phyloP scores from a whole-genome alignment of 345 rosid species.

The Kandelia obovata region DNA sequence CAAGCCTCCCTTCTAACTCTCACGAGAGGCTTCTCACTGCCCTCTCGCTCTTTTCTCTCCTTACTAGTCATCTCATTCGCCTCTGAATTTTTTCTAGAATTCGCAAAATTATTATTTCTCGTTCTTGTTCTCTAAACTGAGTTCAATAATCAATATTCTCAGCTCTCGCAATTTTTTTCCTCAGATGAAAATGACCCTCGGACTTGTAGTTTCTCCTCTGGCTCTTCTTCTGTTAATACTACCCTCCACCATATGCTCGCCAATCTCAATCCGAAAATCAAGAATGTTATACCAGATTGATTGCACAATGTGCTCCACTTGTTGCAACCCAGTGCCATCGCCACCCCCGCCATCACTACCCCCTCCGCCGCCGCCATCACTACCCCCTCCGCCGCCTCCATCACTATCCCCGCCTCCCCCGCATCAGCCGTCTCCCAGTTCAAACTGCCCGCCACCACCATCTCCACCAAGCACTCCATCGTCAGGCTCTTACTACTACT shows the following conservation, averaged over 20 bases:
- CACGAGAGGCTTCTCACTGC: slow-evolving; percentile 7
- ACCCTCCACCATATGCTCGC: slow-evolving; percentile 19
- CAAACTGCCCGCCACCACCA: slow-evolving; percentile 64
- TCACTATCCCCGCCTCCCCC: slow-evolving; percentile 42
- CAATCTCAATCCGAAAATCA: slow-evolving; percentile 7
- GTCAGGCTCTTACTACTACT: slow-evolving; percentile 41
- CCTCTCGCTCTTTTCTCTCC: background rate
- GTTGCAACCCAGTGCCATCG: slow-evolving; percentile 50
- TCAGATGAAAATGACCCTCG: slow-evolving; percentile 32
- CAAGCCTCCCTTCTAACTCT: background rate
- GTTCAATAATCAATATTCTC: background rate
- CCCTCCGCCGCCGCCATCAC: slow-evolving; percentile 22
- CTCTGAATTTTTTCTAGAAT: background rate
- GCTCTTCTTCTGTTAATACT: slow-evolving; percentile 17
- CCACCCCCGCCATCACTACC: slow-evolving; percentile 23
- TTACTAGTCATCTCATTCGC: background rate
- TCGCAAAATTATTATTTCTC: background rate
- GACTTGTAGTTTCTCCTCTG: slow-evolving; percentile 13
- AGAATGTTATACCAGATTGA: slow-evolving; percentile 41
- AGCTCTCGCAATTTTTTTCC: background rate
- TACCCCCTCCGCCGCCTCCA: slow-evolving; percentile 29
- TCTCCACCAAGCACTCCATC: slow-evolving; percentile 48
- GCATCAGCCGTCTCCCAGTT: slow-evolving; percentile 18
- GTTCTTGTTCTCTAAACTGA: background rate
- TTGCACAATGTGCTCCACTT: slow-evolving; percentile 85